These are phyloP conservation scores for Venturia aucupariae DNA, from an alignment of 2,329 filamentous ascomycete species.

Conservation along the genomic window DNA sequence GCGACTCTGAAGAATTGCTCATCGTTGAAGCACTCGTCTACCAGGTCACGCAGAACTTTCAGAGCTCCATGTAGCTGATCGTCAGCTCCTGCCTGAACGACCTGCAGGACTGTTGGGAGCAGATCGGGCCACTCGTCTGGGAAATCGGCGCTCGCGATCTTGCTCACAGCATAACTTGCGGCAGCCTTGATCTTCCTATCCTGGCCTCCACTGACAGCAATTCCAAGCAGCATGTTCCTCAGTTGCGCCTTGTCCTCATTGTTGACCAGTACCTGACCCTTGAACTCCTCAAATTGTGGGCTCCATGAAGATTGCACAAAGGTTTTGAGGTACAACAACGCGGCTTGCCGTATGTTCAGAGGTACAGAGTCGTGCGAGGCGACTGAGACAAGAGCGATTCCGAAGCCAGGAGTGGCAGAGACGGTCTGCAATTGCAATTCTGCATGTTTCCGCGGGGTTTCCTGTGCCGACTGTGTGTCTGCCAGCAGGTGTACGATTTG, in stretches of 20 bases:
- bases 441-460: slow-evolving; percentile 72
- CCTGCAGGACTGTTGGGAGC: slow-evolving; percentile 66
- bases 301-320: slow-evolving; percentile 85
- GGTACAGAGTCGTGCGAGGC: slow-evolving; percentile 67
- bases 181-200: slow-evolving; percentile 81
- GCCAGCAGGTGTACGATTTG: slow-evolving; percentile 81
- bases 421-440: slow-evolving; percentile 72
- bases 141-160: slow-evolving; percentile 88
- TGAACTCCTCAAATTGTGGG: slow-evolving; percentile 61
- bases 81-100: slow-evolving; percentile 68
- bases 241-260: slow-evolving; percentile 67
- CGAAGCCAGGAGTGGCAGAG: slow-evolving; percentile 61
- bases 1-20: slow-evolving; percentile 92
- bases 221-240: slow-evolving; percentile 62
- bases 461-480: slow-evolving; percentile 71
- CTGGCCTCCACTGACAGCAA: slow-evolving; percentile 57
- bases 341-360: slow-evolving; percentile 69
- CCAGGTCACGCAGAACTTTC: slow-evolving; percentile 77
- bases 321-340: slow-evolving; percentile 68
- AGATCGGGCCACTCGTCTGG: slow-evolving; percentile 91
- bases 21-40: slow-evolving; percentile 88
- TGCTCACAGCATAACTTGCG: slow-evolving; percentile 85
- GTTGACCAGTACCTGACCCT: slow-evolving; percentile 56
- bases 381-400: slow-evolving; percentile 70
- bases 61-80: slow-evolving; percentile 80